Base-by-base conservation (phyloP, 2,329 filamentous ascomycete genomes). In the Acarospora socialis region DNA sequence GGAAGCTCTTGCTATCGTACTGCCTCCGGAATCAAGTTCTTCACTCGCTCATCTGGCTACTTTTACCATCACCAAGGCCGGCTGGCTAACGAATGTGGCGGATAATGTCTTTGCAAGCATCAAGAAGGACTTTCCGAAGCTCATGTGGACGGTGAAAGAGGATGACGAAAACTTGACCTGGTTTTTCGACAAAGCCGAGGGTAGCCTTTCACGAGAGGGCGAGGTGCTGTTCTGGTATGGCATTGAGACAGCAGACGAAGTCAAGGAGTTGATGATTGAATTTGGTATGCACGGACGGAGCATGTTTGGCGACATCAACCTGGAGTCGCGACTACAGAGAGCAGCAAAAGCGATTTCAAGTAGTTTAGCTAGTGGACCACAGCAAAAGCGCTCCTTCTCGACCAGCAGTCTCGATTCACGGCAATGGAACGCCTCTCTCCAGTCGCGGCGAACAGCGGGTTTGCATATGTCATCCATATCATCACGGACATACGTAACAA, bases 141-240 rank as follows among this genome's bases (percentile, higher is more conserved):
- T 95, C 43, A 80, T 83, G 42, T 98, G 86, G 87, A 92, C 84
- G n/a, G 87, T 94, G 38, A 87, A 81, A 61, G 79, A 86, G 50
- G 80, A 92, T 45, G 86, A 95, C 47, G 87, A 95, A 68, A 94
- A 95, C 55, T 65, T 95, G 47, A 86, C 83, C 7, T 95, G 87
- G 90, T 94, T 95, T 66, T 92, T 92, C 45, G 86, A 93, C 58
- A 93, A 93, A 67, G 80, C 87, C 7, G 84, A 94, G 46, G 87
- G 90, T 35, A 93, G 82, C 56, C 70, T 94, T 47, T 82, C 79
- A 40, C 74, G 77, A 34, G 75, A 82, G 44, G 83, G 83, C 36
- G 82, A 86, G 50, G 82, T 94, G 22, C 76, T 95, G 50, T 95
- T 95, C 66, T 95, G 87, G 81, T 93, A 92, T 55, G 86, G 86